Base-by-base conservation (phyloP, 805 yeast species). In the Yarrowia deformans region DNA sequence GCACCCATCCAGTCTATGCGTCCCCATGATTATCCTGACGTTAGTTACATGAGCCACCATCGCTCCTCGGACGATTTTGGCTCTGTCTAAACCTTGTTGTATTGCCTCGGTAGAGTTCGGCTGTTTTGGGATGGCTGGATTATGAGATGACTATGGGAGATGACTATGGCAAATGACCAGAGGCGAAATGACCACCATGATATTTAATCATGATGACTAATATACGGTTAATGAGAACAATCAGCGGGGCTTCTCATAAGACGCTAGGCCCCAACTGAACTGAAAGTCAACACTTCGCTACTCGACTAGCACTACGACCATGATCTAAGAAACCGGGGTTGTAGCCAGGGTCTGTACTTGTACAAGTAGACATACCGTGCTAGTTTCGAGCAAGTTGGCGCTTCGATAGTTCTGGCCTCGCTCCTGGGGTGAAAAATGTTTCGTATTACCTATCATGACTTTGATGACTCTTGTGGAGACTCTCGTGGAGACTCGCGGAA, bases 31-130 rank as follows among this genome's bases (percentile, higher is more conserved):
- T 19, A 45, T 45, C n/a, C 29, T 18, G 18, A 48, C 52, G n/a
- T n/a, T n/a, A n/a, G n/a, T n/a, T n/a, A n/a, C n/a, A 13, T n/a
- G 23, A 23, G 23, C 10, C n/a, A 6, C 43, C 43, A 40, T 40
- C 23, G 52, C 52, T 48, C 12, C 32, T 23, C 34, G 52, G 29
- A 48, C 29, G 14, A 23, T 48, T 48, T 23, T 14, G 52, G 16
- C 52, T 46, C 50, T 46, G 50, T 3, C 50, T 29, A 29, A 48
- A 48, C 52, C 52, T 48, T 29, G 52, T 46, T 16, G 12, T 19
- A 10, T 48, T 48, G 13, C 40, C 56, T 50, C 37, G 56, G 40
- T 32, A 32, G 19, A 29, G 54, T 49, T 49, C 54, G 54, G 54
- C 54, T 13, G 46, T 13, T 8, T 23, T 23, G 29, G 29, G 29